Conservation (phyloP, 305 asterid genomes). For the Stenogyne calaminthoides region DNA sequence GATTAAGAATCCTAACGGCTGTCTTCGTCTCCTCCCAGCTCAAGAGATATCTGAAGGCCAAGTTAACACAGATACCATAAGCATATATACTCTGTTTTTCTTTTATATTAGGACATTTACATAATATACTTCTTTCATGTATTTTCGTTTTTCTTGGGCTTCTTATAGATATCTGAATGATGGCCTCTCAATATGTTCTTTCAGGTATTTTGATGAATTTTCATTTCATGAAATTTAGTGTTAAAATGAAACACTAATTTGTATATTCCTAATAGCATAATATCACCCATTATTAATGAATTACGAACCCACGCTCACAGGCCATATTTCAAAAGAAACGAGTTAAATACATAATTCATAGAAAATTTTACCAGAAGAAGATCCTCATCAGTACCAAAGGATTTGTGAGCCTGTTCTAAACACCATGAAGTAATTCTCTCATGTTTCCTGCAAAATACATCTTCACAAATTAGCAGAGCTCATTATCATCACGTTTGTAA, state of each 20-base stretch:
- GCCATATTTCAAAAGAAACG: neutral
- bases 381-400: slow-evolving; percentile 98
- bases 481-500: slow-evolving; percentile 4
- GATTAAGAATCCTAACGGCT: slow-evolving; percentile 22
- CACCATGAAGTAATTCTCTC: slow-evolving; percentile 69
- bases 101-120: neutral
- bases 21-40: slow-evolving; percentile 30
- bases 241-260: neutral
- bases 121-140: neutral
- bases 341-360: neutral
- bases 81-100: too few relatives aligned
- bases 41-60: slow-evolving; percentile 56
- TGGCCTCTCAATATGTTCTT: neutral
- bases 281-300: neutral
- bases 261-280: neutral
- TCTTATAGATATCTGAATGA: neutral
- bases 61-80: neutral
- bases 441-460: slow-evolving; percentile 48
- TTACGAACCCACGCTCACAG: neutral
- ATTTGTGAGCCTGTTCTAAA: slow-evolving; percentile 80
- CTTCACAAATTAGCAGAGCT: slow-evolving; percentile 7
- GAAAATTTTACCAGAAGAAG: slow-evolving; percentile 70
- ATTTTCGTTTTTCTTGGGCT: neutral
- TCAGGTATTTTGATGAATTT: neutral
- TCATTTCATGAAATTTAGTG: neutral